Percentiles rank a stretch among this genome's conserved stretches.
Evolutionary conservation across 2,329 filamentous ascomycete genomes (phyloP).

Genomic region (Aspergillus spinulosporus): DNA sequence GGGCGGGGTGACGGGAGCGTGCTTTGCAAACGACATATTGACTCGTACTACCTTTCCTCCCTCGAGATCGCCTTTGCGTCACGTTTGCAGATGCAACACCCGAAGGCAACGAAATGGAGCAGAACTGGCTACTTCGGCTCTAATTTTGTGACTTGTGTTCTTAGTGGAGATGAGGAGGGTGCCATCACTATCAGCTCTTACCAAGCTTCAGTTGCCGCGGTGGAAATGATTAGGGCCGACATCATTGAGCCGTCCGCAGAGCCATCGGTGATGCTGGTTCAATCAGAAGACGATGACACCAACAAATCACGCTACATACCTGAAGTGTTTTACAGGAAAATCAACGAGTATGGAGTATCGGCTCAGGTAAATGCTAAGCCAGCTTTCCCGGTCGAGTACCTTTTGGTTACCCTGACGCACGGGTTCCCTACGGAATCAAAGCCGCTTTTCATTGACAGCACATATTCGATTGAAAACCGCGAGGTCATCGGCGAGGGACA

Average conservation of each 20-base stretch:
- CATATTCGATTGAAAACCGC: conserved; percentile 89
- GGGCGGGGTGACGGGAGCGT: conserved; percentile 81
- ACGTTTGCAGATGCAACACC: conserved; percentile 44
- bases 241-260: conserved; percentile 95
- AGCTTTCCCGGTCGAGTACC: conserved; percentile 92
- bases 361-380: conserved; percentile 98
- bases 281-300: conserved; percentile 73
- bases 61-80: conserved; percentile 89
- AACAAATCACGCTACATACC: conserved; percentile 85
- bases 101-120: conserved; percentile 81
- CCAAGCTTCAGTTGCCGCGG: conserved; percentile 90
- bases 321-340: conserved; percentile 91
- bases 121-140: conserved; percentile 92
- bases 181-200: conserved; percentile 89
- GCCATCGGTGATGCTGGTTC: conserved; percentile 89
- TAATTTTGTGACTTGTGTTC: conserved; percentile 89
- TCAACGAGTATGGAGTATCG: conserved; percentile 95
- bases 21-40: conserved; percentile 90
- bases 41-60: conserved; percentile 92
- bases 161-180: conserved; percentile 88
- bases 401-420: conserved; percentile 93
- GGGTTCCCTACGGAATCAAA: conserved; percentile 83
- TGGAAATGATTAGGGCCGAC: conserved; percentile 95
- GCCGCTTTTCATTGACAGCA: conserved; percentile 69
- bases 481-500: conserved; percentile 83